Base-by-base conservation (phyloP, 352 stramenopile genomes). In the Phytophthora sansomeana region DNA sequence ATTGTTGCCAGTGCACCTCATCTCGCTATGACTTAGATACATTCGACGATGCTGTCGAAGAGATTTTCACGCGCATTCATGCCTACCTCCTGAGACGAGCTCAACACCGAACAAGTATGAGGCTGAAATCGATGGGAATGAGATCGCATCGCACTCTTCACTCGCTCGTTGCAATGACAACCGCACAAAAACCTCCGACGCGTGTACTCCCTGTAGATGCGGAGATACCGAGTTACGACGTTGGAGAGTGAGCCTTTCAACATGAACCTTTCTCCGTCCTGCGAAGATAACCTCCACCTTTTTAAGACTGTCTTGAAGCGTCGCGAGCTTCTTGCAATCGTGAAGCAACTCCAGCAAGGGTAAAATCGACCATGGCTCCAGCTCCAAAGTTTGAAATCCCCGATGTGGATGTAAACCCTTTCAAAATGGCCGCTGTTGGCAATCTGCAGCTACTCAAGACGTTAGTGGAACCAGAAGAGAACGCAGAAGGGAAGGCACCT, bases 371-470 rank as follows among this genome's bases (percentile, higher is more conserved):
- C 35, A 78, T 78, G 72, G 16, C 74, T 42, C 46, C 75, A 43
- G 48, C 57, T 30, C 35, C 67, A n/a, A 95, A 94, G 75, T 75
- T 87, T 48, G 83, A 96, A 67, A 59, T 92, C 51, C 83, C 85
- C 0, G 86, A 92, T 17, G 82, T 95, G 50, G 88, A 96, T 62
- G 86, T 76, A 28, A 95, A 96, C 43, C 88, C 85, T 42, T 95
- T 92, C 60, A 96, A 96, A 73, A 90, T 96, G 72, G 86, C 88
- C 52, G 69, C 83, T 14, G 83, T 92, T 14, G 88, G 88, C 21
- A 94, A 96, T 44, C 42, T 93, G 28, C 74, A 85, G 58, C 71
- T 91, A 33, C 68, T 96, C 26, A 76, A 85, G 58, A 78, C 73
- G 52, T 74, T 96, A 9, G 84, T 95, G 19, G 85, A 93, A 47